Percentiles rank a stretch among this genome's conserved stretches.
phyloP scores from a whole-genome alignment of 768 basidiomycete genomes.

The Boletus sensibilis region DNA sequence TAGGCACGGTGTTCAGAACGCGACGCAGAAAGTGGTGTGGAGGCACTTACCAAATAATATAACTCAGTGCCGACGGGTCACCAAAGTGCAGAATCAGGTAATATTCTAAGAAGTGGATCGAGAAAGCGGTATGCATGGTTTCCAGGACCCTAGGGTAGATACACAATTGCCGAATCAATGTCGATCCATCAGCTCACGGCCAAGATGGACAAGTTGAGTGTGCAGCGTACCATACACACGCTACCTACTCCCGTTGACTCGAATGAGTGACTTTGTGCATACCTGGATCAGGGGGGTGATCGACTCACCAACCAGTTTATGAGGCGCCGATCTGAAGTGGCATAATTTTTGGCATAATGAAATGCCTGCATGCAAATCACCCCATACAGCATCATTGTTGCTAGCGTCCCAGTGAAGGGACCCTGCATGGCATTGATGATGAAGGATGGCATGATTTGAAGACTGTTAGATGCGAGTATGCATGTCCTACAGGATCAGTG shows the following conservation, averaged over 20 bases:
- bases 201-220: no score
- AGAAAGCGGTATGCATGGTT: conserved; percentile 12
- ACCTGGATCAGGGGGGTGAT: neutral
- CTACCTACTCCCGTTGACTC: conserved; percentile 4
- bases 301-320: conserved; percentile 18
- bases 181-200: neutral
- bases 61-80: neutral
- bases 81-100: conserved; percentile 17
- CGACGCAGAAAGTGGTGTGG: neutral
- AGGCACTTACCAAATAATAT: conserved; percentile 11
- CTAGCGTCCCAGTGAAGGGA: conserved; percentile 11
- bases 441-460: conserved; percentile 6
- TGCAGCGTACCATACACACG: conserved; percentile 9
- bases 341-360: conserved; percentile 8
- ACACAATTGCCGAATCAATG: no score
- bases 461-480: no score
- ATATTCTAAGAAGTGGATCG: conserved; percentile 12
- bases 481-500: neutral
- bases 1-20: neutral
- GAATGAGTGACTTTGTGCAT: neutral
- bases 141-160: conserved; percentile 11
- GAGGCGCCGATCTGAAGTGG: neutral
- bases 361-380: conserved; percentile 20
- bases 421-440: conserved; percentile 11
- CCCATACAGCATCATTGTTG: conserved; percentile 11